Evolutionary conservation across 495 filamentous ascomycete species (phyloP), one percentile per base, ranked within the genome.

Genomic region (Trichoderma virens): DNA sequence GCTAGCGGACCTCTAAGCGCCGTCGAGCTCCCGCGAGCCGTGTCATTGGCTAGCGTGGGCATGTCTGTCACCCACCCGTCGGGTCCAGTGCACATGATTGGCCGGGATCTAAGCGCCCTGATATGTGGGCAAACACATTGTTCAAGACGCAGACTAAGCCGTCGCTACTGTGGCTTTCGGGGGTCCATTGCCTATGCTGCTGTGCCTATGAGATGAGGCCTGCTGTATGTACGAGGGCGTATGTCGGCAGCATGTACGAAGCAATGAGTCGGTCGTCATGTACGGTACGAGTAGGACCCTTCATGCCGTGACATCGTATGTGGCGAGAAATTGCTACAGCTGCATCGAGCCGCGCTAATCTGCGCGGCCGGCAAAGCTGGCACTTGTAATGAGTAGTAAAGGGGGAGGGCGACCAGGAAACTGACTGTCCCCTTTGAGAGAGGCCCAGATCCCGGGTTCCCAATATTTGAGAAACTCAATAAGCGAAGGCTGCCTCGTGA

Each of bases 21-120:
- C 51, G 51, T 56, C 25, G 25, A 56, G 51, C 51, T 56, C 27
- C 51, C 51, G 51, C 51, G 25, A 30, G 51, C 23, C 51, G 27
- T 30, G 23, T 18, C 23, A 56, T 56, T 56, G 51, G 51, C 51
- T 18, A 6, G 51, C 25, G 25, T 30, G 51, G 51, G 30, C 9
- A 56, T 56, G 51, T 27, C 51, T 56, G 51, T 56, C 51, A 56
- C 51, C 51, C 51, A 56, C 51, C 51, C 25, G 45, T 56, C 25
- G 11, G 27, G 51, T 56, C 51, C 51, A 30, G 51, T 30, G 23
- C 30, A 23, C 20, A 18, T 56, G 51, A 56, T 56, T 56, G 51
- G 51, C 51, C 51, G 51, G 51, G 25, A 56, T 56, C 51, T 56
- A 56, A 56, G 51, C 51, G 51, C 51, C 51, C 51, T 56, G 51